These are phyloP conservation scores for Colletotrichum orbiculare DNA, from an alignment of 2,329 filamentous ascomycete genomes.

Conservation along the genomic window DNA sequence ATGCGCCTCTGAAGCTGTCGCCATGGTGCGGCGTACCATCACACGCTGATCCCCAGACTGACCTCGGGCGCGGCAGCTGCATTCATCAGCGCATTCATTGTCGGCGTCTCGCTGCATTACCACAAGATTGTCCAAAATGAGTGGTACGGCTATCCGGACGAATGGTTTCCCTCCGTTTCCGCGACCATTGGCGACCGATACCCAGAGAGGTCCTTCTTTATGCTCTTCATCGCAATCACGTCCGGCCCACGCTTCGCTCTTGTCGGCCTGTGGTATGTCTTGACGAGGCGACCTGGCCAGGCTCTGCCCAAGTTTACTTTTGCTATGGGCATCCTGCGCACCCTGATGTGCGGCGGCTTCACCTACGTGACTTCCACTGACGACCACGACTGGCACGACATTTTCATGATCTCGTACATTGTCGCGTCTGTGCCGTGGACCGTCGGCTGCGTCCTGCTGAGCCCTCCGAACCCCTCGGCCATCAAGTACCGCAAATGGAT, in stretches of 20 bases:
- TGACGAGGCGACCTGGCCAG: constrained; percentile 81
- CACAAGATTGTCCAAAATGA: constrained; percentile 98
- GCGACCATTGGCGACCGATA: constrained; percentile 98
- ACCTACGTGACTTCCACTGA: constrained; percentile 98
- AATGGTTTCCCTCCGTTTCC: constrained; percentile 97
- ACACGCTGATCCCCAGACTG: background rate
- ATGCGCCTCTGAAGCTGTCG: background rate
- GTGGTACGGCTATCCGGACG: constrained; percentile 91
- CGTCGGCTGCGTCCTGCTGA: constrained; percentile 86
- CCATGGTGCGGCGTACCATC: background rate
- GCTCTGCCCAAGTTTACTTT: constrained; percentile 85
- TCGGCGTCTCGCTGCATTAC: constrained; percentile 87
- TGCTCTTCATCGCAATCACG: constrained; percentile 96
- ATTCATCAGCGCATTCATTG: constrained; percentile 85
- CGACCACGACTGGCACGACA: constrained; percentile 98
- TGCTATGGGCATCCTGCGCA: constrained; percentile 84
- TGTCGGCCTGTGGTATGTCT: constrained; percentile 90
- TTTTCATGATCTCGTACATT: constrained; percentile 99
- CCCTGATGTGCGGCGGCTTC: constrained; percentile 95
- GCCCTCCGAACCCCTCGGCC: constrained; percentile 83
- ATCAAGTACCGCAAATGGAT: constrained; percentile 91
- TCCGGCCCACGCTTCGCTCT: constrained; percentile 93
- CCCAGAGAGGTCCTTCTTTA: constrained; percentile 95
- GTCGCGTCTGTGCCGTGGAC: constrained; percentile 97
- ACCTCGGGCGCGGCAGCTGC: constrained; percentile 65